Evolutionary conservation across 2,329 filamentous ascomycete genomes (phyloP).

Genomic region (Pseudocercospora macadamiae): DNA sequence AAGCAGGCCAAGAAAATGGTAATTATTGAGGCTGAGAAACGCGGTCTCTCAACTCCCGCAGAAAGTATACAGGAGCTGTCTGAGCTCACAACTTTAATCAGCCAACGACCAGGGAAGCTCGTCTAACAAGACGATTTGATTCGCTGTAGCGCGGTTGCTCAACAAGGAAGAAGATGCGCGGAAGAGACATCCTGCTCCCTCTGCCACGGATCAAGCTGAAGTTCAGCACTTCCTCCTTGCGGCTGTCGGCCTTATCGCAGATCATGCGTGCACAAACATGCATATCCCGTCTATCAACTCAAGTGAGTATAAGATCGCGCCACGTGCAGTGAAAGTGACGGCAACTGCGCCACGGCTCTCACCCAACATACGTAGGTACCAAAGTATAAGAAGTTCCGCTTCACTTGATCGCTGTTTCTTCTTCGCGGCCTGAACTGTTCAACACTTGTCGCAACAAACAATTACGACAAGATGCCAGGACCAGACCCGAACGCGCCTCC

Average conservation of each 20-base stretch:
- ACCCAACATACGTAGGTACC: neutral
- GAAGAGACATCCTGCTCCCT: neutral
- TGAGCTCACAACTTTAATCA: neutral
- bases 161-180: neutral
- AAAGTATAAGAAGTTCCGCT: neutral
- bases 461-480: constrained; percentile 11
- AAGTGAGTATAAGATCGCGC: constrained; percentile 1
- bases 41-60: neutral
- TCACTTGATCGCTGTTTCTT: neutral
- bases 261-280: neutral
- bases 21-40: neutral
- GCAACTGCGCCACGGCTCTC: neutral
- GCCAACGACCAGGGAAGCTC: constrained; percentile 2
- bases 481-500: constrained; percentile 15
- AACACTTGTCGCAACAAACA: neutral
- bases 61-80: neutral
- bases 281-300: too few species aligned
- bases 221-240: neutral
- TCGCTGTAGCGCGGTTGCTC: neutral
- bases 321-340: neutral
- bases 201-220: neutral
- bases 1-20: too few species aligned
- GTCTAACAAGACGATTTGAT: neutral
- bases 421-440: neutral
- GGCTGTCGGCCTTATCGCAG: neutral